Conservation (phyloP, 2,329 filamentous ascomycete genomes). For the Dothistroma pini region DNA sequence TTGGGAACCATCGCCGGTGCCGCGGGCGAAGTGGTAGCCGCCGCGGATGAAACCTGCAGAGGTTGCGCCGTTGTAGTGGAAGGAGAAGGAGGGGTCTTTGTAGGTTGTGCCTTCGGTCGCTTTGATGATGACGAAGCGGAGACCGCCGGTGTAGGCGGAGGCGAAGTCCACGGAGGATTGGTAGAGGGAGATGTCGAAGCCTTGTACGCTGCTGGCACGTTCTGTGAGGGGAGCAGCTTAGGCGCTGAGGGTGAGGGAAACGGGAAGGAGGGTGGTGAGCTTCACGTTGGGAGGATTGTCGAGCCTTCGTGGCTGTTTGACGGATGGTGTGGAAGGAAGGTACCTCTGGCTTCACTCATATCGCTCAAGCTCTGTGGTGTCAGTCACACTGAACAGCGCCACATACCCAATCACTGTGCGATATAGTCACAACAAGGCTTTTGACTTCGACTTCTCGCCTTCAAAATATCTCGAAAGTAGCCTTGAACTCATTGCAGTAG, state of each 20-base stretch:
- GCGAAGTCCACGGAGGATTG: conserved; percentile 33
- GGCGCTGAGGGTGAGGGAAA: conserved; percentile 6
- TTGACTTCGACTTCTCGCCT: neutral
- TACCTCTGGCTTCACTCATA: neutral
- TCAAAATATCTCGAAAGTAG: neutral
- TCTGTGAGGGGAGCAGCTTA: conserved; percentile 5
- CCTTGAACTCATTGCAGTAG: neutral
- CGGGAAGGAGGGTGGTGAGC: neutral
- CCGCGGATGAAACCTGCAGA: conserved; percentile 53
- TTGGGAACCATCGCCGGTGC: conserved; percentile 43
- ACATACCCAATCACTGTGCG: neutral
- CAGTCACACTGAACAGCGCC: neutral
- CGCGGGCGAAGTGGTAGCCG: conserved; percentile 56
- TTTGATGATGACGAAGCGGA: conserved; percentile 37
- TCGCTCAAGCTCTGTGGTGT: neutral
- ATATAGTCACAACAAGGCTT: neutral
- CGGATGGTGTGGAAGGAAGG: neutral
- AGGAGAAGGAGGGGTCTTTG: conserved; percentile 39
- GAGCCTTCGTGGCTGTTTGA: neutral
- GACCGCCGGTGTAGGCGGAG: conserved; percentile 32
- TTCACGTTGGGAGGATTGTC: neutral
- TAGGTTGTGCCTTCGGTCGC: conserved; percentile 17
- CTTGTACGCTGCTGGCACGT: conserved; percentile 25
- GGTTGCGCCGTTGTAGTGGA: conserved; percentile 51
- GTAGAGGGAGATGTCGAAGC: conserved; percentile 37